A percentile compares a stretch with the other conserved stretches of the same genome.
phyloP scores from a whole-genome alignment of 2,329 filamentous ascomycete species.

The Aureobasidium melanogenum region DNA sequence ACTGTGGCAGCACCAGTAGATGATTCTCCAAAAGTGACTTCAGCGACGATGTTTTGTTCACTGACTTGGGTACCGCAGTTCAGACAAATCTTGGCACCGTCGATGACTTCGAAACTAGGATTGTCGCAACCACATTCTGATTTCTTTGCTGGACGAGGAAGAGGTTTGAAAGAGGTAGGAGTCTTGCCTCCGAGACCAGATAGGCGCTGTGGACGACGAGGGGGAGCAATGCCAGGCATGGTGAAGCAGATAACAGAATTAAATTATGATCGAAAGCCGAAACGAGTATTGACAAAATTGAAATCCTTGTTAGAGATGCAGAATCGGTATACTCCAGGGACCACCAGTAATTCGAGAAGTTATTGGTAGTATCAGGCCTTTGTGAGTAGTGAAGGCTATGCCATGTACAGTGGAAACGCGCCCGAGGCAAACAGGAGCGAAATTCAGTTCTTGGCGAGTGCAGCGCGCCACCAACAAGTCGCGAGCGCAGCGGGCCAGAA shows the following conservation, averaged over 20 bases:
- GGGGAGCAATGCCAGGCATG: constrained; percentile 11
- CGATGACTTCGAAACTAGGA: constrained; percentile 24
- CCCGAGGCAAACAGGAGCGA: neutral
- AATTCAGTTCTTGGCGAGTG: neutral
- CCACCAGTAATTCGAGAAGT: neutral
- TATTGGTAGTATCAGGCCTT: neutral
- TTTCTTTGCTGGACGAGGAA: constrained; percentile 6
- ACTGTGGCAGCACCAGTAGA: constrained; percentile 79
- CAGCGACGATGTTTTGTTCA: constrained; percentile 82
- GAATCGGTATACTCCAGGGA: neutral
- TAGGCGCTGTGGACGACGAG: constrained; percentile 6
- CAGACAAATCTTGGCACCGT: constrained; percentile 54
- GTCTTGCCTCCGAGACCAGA: neutral
- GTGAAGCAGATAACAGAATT: neutral
- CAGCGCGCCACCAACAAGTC: neutral
- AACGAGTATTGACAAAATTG: neutral
- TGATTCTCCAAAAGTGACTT: constrained; percentile 85
- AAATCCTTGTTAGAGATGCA: neutral
- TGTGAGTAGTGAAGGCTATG: neutral
- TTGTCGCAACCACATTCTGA: constrained; percentile 18
- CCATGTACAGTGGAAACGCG: neutral
- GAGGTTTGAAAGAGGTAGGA: constrained; percentile 2
- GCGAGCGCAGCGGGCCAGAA: neutral
- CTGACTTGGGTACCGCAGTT: constrained; percentile 78
- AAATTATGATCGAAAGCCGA: neutral